Evolutionary conservation across 2,329 filamentous ascomycete genomes (phyloP), one percentile per base, ranked within the genome.

Genomic region (Sordariomycetes sp.): DNA sequence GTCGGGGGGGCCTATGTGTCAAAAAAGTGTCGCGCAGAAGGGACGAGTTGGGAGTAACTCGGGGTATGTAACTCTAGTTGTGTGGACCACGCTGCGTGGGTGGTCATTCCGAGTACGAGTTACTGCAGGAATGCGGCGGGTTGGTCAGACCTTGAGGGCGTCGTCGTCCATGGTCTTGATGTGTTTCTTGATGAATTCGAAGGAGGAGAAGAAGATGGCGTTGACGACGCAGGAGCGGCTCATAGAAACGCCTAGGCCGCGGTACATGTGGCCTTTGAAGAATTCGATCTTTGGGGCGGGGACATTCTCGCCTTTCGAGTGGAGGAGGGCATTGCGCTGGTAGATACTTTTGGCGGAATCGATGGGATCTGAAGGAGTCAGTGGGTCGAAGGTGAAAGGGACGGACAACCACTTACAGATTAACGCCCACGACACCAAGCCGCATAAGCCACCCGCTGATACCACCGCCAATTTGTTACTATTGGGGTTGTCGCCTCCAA

Each of bases 171-270:
- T 58, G 8, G 61, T 56, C 49, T 72, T 70, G 56, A 78, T 75
- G 43, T 68, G 66, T 54, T 79, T 80, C 63, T 92, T 92, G 47
- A 85, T 72, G 47, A 86, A 79, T 59, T 93, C 86, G 53, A 92
- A 93, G 25, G 79, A 82, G 28, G 83, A 87, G 62, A 93, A 93
- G 68, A 93, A 93, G 48, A 93, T 83, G 44, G 85, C 84, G 54
- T 93, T 93, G 46, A 92, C 79, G 34, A 86, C 68, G 48, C 82
- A 87, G 10, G 84, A 88, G 36, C 86, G 78, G 44, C 76, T 72
- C 78, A 92, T 88, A 24, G 83, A 88, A 18, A 92, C 85, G 16
- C 79, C 83, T 4, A 93, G 68, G 20, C 85, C 86, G 46, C 84
- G 78, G 58, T 92, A 93, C 76, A 87, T 87, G 42, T 80, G 74